A percentile compares a stretch with the other conserved stretches of the same genome.
These are phyloP conservation scores for Aspergillus versicolor DNA, from an alignment of 2,329 filamentous ascomycete genomes.

Conservation along the genomic window DNA sequence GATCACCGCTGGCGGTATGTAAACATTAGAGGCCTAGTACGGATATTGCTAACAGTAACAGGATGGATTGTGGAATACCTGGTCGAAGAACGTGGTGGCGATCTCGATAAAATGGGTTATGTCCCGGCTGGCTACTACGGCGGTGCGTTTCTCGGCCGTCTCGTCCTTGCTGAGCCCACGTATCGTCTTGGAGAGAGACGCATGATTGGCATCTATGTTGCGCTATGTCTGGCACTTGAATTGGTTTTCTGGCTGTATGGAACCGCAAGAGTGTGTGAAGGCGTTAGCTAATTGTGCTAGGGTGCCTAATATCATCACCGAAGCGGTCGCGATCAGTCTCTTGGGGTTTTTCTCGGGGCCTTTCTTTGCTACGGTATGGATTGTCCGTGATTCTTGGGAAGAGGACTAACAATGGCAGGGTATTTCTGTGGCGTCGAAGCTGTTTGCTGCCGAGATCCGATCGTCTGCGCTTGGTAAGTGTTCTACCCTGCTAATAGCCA, in stretches of 20 bases:
- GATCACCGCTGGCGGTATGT: constrained; percentile 51
- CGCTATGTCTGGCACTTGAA: constrained; percentile 55
- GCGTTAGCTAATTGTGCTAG: constrained; percentile 6
- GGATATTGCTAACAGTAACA: neutral
- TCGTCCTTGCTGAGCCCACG: constrained; percentile 60
- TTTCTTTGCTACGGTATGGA: constrained; percentile 54
- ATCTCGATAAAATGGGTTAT: constrained; percentile 60
- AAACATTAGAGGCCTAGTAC: too few species aligned
- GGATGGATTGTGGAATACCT: constrained; percentile 68
- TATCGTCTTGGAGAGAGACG: constrained; percentile 58
- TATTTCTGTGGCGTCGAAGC: constrained; percentile 54
- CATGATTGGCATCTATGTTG: constrained; percentile 57
- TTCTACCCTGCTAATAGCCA: neutral
- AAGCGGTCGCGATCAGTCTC: constrained; percentile 55
- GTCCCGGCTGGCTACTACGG: constrained; percentile 62
- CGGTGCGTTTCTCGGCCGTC: constrained; percentile 56
- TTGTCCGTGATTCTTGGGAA: neutral
- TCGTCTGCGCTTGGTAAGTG: constrained; percentile 47
- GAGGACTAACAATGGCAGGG: constrained; percentile 14
- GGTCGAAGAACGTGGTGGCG: constrained; percentile 58
- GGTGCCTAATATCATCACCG: constrained; percentile 48
- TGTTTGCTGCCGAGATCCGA: constrained; percentile 51
- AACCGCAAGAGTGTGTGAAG: neutral
- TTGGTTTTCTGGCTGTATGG: constrained; percentile 58
- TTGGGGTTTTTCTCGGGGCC: constrained; percentile 60